Base-by-base conservation (phyloP, 2,329 filamentous ascomycete genomes). In the Arachnomyces sp. region DNA sequence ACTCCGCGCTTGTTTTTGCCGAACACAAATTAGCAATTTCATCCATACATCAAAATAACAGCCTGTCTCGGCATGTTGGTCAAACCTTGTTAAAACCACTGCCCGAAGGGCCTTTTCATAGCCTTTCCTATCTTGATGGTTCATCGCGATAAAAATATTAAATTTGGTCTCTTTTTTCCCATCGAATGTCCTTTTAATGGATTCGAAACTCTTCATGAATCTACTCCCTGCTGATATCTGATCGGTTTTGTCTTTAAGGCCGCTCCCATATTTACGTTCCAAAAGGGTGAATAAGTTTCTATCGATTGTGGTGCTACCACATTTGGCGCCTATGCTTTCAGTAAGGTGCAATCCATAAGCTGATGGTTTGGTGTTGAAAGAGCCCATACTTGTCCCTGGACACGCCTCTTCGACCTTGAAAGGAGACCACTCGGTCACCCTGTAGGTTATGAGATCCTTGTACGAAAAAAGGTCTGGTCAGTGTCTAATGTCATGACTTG, bases 151-250 rank as follows among this genome's bases (percentile, higher is more conserved):
- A 6, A 7, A 9, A 18, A 47, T 28, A 1, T 3, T 14, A 17
- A 42, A 25, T 4, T 21, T n/a, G 6, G 35, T 30, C 9, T 9
- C 21, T 3, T 2, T 7, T 8, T 34, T 14, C 9, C 42, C 42
- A 18, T 36, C 42, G 36, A 58, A 60, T 3, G 40, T 36, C 6
- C 36, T 42, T 21, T 61, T 61, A 9, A 44, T 15, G 0, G 29
- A 16, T 35, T 61, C 57, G 16, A 57, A 60, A 1, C 47, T 42
- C 13, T 45, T 42, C 55, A 59, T 60, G 42, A 60, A 56, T 9
- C 36, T 11, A n/a, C 51, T 53, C 2, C 52, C 52, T 3, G 48
- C 42, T 1, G 49, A 49, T 7, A 39, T 53, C 34, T 49, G 47
- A 29, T 47, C 38, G 1, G 35, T 17, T 17, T 58, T 25, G 3